phyloP scores from a whole-genome alignment of 176 grass and related monocot genomes.

The Lolium perenne region DNA sequence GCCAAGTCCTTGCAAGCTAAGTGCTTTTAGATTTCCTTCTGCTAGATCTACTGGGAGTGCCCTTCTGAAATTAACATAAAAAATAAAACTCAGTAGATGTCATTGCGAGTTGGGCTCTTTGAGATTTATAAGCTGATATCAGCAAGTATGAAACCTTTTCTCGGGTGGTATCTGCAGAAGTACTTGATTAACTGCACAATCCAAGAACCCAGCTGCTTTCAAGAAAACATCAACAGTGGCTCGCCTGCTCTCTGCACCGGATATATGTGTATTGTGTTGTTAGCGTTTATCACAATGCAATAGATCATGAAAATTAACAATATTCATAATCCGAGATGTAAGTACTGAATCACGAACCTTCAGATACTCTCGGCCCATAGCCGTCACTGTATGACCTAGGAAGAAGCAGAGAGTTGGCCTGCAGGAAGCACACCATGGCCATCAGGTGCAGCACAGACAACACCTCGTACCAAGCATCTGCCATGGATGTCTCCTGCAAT shows the following conservation, averaged over 20 bases:
- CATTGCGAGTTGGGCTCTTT: neutral
- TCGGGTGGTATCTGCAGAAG: slow-evolving; percentile 70
- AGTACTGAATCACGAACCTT: slow-evolving; percentile 55
- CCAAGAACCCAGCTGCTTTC: slow-evolving; percentile 79
- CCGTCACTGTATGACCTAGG: slow-evolving; percentile 64
- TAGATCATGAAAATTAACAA: slow-evolving; percentile 9
- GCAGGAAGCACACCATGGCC: too few species aligned
- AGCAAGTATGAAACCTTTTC: slow-evolving; percentile 54
- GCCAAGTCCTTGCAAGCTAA: slow-evolving; percentile 74
- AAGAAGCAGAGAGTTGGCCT: too few species aligned
- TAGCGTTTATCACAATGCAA: neutral
- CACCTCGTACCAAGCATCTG: too few species aligned
- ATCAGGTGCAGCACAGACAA: too few species aligned
- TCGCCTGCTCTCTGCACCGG: slow-evolving; percentile 59
- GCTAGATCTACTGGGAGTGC: slow-evolving; percentile 76
- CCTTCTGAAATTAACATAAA: slow-evolving; percentile 65
- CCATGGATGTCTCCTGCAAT: too few species aligned
- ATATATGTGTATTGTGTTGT: neutral
- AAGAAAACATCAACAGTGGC: slow-evolving; percentile 80
- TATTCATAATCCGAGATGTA: neutral
- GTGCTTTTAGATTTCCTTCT: too few species aligned
- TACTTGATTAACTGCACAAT: slow-evolving; percentile 68
- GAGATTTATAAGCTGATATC: slow-evolving; percentile 38
- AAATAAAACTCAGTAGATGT: slow-evolving; percentile 2
- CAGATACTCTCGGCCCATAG: too few species aligned